Evolutionary conservation across 495 filamentous ascomycete species (phyloP), one percentile per base, ranked within the genome.

Genomic region (Elasticomyces elasticus): DNA sequence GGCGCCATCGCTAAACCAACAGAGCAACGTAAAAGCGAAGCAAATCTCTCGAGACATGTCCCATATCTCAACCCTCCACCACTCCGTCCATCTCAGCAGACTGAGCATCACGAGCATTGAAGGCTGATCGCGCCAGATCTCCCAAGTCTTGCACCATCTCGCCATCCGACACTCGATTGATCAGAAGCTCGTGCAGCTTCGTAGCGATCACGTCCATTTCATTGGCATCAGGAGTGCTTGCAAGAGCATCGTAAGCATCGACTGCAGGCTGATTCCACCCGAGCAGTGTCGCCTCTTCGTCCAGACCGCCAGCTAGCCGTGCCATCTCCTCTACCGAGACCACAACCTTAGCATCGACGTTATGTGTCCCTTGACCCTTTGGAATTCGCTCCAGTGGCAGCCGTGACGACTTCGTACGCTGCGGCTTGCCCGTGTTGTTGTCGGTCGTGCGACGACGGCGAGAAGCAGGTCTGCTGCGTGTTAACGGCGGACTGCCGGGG

Each of bases 361-460:
- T 47, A 7, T 67, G 63, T 49, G 52, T 58, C 5, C 37, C 51
- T 38, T 51, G 59, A 5, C 33, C 49, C 9, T 26, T 31, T n/a
- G 65, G 65, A 15, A 60, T 53, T 12, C 60, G 59, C 42, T 67
- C 59, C 1, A 69, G 61, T 5, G 65, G 63, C 4, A 66, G 53
- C 6, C 47, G 49, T 2, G 62, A 51, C 3, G 60, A 60, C 35
- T 61, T 64, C 15, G 43, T 49, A 3, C 55, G 30, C 1, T 27
- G 53, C 13, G 51, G 25, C 15, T 56, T 54, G 30, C 23, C 17
- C 25, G 52, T 26, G 20, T 13, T 38, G 5, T 20, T 27, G 9
- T 63, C 53, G 19, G 52, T 45, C 0, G 52, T 51, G 6, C 33
- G 47, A 5, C 44, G 55, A 5, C 47, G 51, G 10, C 47, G 35